Evolutionary conservation across 2,329 filamentous ascomycete genomes (phyloP).

Genomic region (Leptodontidium sp.): DNA sequence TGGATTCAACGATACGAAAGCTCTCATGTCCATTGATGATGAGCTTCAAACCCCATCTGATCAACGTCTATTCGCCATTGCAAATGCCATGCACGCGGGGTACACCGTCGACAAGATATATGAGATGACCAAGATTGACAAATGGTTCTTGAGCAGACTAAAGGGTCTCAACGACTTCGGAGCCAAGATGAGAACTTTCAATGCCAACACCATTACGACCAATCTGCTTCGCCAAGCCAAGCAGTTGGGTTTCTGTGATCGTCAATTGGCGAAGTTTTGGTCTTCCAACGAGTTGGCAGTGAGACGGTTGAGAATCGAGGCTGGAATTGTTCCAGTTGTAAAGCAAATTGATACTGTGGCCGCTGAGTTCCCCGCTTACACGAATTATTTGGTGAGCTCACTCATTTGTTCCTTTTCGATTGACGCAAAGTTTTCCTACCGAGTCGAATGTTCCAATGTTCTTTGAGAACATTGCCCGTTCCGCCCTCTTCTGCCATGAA

Average conservation of each 20-base stretch:
- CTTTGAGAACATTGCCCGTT: too few species aligned
- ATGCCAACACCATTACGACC: slow-evolving; percentile 68
- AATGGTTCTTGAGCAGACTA: slow-evolving; percentile 95
- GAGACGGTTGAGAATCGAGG: slow-evolving; percentile 82
- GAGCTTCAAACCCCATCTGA: slow-evolving; percentile 98
- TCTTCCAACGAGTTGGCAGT: slow-evolving; percentile 93
- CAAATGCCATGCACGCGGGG: slow-evolving; percentile 94
- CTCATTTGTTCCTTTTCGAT: background rate
- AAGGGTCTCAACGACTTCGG: slow-evolving; percentile 91
- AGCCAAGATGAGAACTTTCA: slow-evolving; percentile 76
- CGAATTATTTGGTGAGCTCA: slow-evolving; percentile 77
- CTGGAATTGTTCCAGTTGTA: slow-evolving; percentile 85
- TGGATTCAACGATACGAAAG: slow-evolving; percentile 90
- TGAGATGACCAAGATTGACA: slow-evolving; percentile 98
- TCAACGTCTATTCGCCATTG: slow-evolving; percentile 95
- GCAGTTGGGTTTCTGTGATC: slow-evolving; percentile 92
- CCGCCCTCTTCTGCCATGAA: background rate
- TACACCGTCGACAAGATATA: slow-evolving; percentile 97
- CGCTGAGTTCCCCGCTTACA: slow-evolving; percentile 92
- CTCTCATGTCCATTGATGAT: slow-evolving; percentile 93
- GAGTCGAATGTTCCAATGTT: too few species aligned
- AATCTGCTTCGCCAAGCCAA: slow-evolving; percentile 84
- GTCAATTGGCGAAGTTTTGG: slow-evolving; percentile 93
- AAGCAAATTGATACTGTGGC: slow-evolving; percentile 99
- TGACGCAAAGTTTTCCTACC: too few species aligned